A percentile compares a stretch with the other conserved stretches of the same genome.
phyloP scores from a whole-genome alignment of 2,329 filamentous ascomycete species.

The Helotiales sp. region DNA sequence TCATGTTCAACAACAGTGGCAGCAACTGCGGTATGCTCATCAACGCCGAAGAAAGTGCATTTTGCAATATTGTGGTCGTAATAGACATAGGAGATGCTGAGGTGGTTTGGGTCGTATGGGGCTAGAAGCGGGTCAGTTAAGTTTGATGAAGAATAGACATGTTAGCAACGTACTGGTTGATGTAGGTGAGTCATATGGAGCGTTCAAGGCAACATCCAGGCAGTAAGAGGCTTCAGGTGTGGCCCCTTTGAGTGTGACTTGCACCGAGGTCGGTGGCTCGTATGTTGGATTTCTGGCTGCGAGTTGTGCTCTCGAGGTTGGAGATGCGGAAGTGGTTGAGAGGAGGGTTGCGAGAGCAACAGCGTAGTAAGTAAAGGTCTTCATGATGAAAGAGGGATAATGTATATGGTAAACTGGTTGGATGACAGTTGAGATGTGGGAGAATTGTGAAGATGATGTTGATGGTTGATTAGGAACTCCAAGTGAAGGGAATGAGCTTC shows the following conservation, averaged over 20 bases:
- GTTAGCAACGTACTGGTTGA: background rate
- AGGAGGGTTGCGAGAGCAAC: background rate
- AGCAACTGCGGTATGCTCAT: background rate
- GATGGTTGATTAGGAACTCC: background rate
- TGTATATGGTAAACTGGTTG: no score
- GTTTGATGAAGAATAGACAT: background rate
- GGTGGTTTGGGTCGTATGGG: background rate
- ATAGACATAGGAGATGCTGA: conserved; percentile 3
- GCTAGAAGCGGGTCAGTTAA: background rate
- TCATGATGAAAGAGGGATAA: background rate
- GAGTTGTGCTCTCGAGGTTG: background rate
- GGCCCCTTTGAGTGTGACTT: conserved; percentile 2
- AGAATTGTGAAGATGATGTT: background rate
- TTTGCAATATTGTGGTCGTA: background rate
- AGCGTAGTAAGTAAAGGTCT: background rate
- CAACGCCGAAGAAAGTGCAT: conserved; percentile 5
- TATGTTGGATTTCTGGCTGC: background rate
- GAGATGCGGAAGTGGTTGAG: background rate
- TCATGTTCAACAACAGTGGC: background rate
- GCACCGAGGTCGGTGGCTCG: background rate
- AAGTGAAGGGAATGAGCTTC: background rate
- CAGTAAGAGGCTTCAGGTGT: conserved; percentile 4
- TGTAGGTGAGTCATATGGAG: background rate
- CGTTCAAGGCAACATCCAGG: background rate
- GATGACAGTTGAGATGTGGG: background rate